Evolutionary conservation across 1,284 basidiomycete species (phyloP).

Genomic region (Puccinia hordei): DNA sequence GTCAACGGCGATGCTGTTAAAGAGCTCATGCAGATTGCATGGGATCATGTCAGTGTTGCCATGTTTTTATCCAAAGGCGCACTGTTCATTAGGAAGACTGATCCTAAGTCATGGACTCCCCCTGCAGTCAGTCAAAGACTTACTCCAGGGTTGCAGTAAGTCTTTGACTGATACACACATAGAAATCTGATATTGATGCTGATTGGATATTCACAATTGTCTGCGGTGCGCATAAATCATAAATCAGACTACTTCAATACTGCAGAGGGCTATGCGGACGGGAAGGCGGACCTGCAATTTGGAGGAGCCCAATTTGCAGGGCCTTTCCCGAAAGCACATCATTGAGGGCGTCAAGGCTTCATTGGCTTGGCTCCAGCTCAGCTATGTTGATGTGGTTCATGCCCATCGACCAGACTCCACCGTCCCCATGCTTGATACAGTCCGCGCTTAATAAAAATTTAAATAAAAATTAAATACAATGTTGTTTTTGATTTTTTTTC

Average conservation of each 20-base stretch:
- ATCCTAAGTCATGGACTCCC: too few species aligned
- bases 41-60: conserved; percentile 60
- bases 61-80: not conserved
- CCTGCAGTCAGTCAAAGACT: not conserved
- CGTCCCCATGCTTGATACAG: conserved; percentile 64
- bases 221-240: not conserved
- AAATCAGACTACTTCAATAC: conserved; percentile 65
- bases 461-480: too few species aligned
- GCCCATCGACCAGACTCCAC: conserved; percentile 61
- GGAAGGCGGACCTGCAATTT: conserved; percentile 66
- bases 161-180: not conserved
- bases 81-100: not conserved
- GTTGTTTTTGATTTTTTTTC: too few species aligned
- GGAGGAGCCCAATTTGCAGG: conserved; percentile 65
- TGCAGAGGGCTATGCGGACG: conserved; percentile 70
- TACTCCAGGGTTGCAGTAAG: conserved; percentile 48
- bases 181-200: too few species aligned
- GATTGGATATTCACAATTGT: too few species aligned
- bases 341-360: conserved; percentile 74
- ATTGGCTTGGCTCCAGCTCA: conserved; percentile 71
- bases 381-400: conserved; percentile 65
- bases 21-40: conserved; percentile 63
- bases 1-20: conserved; percentile 73
- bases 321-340: conserved; percentile 76
- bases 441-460: too few species aligned